Base-by-base conservation (phyloP, 768 basidiomycete species). In the Suillus tomentosus region DNA sequence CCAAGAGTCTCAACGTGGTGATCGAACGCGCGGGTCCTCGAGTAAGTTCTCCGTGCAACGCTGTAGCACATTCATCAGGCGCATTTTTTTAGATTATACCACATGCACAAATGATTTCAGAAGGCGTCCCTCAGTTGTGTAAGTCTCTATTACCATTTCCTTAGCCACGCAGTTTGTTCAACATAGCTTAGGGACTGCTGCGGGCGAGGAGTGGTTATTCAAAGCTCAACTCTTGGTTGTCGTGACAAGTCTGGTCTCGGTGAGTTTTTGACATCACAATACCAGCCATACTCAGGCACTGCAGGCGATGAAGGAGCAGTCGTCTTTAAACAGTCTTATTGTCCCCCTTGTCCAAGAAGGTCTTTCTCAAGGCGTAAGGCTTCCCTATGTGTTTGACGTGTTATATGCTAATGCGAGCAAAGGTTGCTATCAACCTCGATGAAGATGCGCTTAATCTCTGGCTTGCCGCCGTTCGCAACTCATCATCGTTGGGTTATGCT, bases 361-460 rank as follows among this genome's bases (percentile, higher is more conserved):
- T 69, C 73, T 92, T 61, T 79, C 82, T 22, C 83, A 86, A 24
- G 81, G 78, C 15, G 89, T 87, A 68, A 69, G 80, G 76, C 19
- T 42, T 57, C 9, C 50, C 6, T 60, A 37, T 24, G 34, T 24
- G 14, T 17, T 10, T 50, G 39, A 31, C 37, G 59, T 42, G 27
- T n/a, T 24, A 31, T 40, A 58, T 34, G 39, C 22, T 42, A 55
- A 17, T 17, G 55, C n/a, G 40, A 47, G 60, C 67, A 67, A 60
- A 94, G 92, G 81, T 80, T 37, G 80, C 82, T n/a, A 76, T 83
- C 42, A 82, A 90, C 66, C 81, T 96, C 27, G 94, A 96, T 68
- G 86, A 87, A 65, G 94, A 96, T 73, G 90, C 85, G 0, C 73
- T 95, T 55, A 80, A 79, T 48, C 83, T 96, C 13, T 96, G 94